Conservation (phyloP, 1,284 basidiomycete genomes). For the Leucoagaricus sp. region DNA sequence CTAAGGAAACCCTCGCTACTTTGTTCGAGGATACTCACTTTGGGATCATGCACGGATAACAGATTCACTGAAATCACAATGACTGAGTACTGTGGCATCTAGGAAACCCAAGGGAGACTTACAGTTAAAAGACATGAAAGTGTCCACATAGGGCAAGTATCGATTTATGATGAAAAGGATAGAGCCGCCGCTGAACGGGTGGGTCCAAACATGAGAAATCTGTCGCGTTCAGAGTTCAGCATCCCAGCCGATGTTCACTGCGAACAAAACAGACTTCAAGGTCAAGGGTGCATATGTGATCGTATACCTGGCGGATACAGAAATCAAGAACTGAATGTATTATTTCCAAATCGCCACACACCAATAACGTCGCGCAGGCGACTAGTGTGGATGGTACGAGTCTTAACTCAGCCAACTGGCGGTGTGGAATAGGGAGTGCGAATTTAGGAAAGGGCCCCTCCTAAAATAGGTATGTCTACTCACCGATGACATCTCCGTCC, state of each 20-base stretch:
- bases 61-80: slow-evolving; percentile 15
- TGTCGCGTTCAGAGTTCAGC: slow-evolving; percentile 17
- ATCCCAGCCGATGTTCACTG: neutral
- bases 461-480: too few relatives aligned
- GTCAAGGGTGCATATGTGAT: slow-evolving; percentile 39
- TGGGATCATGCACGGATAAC: slow-evolving; percentile 25
- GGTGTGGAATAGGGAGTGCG: neutral
- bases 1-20: neutral
- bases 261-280: slow-evolving; percentile 32
- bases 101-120: slow-evolving; percentile 16
- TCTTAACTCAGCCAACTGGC: slow-evolving; percentile 15
- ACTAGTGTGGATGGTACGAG: slow-evolving; percentile 25
- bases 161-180: slow-evolving; percentile 41
- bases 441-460: too few relatives aligned
- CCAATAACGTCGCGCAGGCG: slow-evolving; percentile 24
- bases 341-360: slow-evolving; percentile 5
- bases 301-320: slow-evolving; percentile 32
- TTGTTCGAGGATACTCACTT: slow-evolving; percentile 23
- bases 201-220: slow-evolving; percentile 40
- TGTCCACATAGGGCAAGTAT: slow-evolving; percentile 44
- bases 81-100: neutral
- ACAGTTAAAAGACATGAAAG: slow-evolving; percentile 37
- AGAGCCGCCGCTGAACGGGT: slow-evolving; percentile 35
- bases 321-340: neutral
- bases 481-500: slow-evolving; percentile 5